Evolutionary conservation across 306 rosid species (phyloP).

Genomic region (Casuarina glauca): DNA sequence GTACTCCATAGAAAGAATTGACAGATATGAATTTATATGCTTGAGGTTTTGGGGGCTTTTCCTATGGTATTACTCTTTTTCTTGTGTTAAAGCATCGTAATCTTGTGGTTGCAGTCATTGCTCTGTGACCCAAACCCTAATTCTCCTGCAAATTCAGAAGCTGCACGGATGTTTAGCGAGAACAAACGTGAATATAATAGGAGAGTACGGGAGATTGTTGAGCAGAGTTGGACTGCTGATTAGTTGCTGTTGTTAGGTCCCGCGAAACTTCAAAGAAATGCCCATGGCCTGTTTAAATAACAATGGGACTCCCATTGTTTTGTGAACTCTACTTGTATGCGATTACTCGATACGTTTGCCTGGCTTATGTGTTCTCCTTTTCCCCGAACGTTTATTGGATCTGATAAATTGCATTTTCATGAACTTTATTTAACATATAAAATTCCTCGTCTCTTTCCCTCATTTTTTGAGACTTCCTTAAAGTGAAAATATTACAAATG

Average conservation of each 20-base stretch:
- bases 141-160: constrained; percentile 99
- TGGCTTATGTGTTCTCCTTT: constrained; percentile 31
- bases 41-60: constrained; percentile 12
- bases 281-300: constrained; percentile 38
- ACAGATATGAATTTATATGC: background rate
- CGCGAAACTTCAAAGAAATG: constrained; percentile 38
- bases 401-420: constrained; percentile 2
- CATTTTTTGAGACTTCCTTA: background rate
- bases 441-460: background rate
- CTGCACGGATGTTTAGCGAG: constrained; percentile 94
- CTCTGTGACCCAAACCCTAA: constrained; percentile 96
- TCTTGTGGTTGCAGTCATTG: constrained; percentile 73
- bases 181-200: constrained; percentile 96
- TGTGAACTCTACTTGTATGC: constrained; percentile 34
- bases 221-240: constrained; percentile 99
- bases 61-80: background rate
- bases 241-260: constrained; percentile 35
- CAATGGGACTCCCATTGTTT: constrained; percentile 43
- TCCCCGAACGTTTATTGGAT: constrained; percentile 1
- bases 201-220: constrained; percentile 85
- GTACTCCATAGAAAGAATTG: background rate
- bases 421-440: background rate
- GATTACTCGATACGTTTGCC: constrained; percentile 49
- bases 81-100: background rate
- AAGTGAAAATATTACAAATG: background rate